Base-by-base conservation (phyloP, 345 rosid genomes). In the Pugionium dolabratum region DNA sequence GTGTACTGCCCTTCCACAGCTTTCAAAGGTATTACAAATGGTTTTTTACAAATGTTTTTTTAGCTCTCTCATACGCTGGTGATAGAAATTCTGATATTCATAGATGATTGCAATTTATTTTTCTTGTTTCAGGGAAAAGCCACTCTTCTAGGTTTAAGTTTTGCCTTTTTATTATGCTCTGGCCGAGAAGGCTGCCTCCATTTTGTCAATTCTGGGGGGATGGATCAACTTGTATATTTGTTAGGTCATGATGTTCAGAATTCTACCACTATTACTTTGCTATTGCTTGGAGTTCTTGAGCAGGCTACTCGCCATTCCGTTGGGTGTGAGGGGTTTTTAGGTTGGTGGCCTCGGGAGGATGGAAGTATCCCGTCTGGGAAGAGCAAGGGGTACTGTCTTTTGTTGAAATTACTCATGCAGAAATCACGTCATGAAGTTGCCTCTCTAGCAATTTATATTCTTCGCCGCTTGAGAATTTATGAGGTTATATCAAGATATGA, bases 281-380 rank as follows among this genome's bases (percentile, higher is more conserved):
- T 90, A 56, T 76, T 81, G 40, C 91, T 90, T 75, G 96, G 87
- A 83, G 97, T 84, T 61, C 66, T 83, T 61, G 97, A 90, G 88
- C 97, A 78, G 79, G 96, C 98, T 68, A 90, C 96, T 41, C 82
- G 86, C 25, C 85, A 90, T 82, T 80, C 97, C 34, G 75, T 90
- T 78, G 98, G 97, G 5, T 93, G 98, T 75, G 97, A 93, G 72
- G 92, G 92, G 50, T 79, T 86, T 75, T 75, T 93, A 65, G 97
- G 97, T 54, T 93, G 98, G 98, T 93, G 97, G 96, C 97, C 90
- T 69, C 97, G 92, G 62, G 86, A 86, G 80, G 86, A 90, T 76
- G 90, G 83, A 71, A 78, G 58, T 43, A 73, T 90, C 42, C 95
- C 99, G 26, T 78, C 85, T 74, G 78, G 90, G 55, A 69, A 63